Evolutionary conservation across 768 basidiomycete genomes (phyloP), one percentile per base, ranked within the genome.

Genomic region (Boletus reticuloceps): DNA sequence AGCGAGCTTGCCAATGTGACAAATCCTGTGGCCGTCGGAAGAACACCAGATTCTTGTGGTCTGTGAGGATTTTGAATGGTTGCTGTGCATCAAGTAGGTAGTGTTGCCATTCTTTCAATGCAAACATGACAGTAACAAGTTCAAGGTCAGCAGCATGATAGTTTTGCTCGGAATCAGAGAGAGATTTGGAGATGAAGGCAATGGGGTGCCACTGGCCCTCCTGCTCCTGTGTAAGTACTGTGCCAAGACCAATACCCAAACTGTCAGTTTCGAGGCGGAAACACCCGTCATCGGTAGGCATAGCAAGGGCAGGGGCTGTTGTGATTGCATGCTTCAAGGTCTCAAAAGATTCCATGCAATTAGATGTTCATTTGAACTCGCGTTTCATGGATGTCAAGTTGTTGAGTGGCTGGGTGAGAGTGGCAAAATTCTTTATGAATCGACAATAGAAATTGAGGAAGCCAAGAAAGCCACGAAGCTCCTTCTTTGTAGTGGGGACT

Each of bases 401-500:
- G 20, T 39, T 52, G 1, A 46, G 6, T 1, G 43, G 37, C n/a
- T n/a, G n/a, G n/a, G n/a, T n/a, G n/a, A n/a, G 1, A 4, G n/a
- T 0, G 34, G 41, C 2, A 17, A 47, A 47, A 1, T 32, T 7
- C 8, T 37, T 16, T 5, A 47, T 16, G 13, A 47, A 47, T 0
- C 12, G 31, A 6, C 45, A 20, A 13, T 46, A 46, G 12, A 46
- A 53, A 14, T 53, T 53, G 0, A 47, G 19, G 17, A 48, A 48
- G 5, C 32, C 6, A 0, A 47, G 8, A 5, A 52, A 45, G 1
- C 37, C 22, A 12, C 9, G 16, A 0, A 48, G 6, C 25, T 48
- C 8, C 5, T 48, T 48, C 3, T 2, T 11, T 0, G 1, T 17
- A 0, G 1, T 13, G 0, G 27, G 48, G 0, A 31, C 2, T 3